A percentile compares a stretch with the other conserved stretches of the same genome.
phyloP scores from a whole-genome alignment of 352 stramenopile genomes.

The Globisporangium acanthophoron region DNA sequence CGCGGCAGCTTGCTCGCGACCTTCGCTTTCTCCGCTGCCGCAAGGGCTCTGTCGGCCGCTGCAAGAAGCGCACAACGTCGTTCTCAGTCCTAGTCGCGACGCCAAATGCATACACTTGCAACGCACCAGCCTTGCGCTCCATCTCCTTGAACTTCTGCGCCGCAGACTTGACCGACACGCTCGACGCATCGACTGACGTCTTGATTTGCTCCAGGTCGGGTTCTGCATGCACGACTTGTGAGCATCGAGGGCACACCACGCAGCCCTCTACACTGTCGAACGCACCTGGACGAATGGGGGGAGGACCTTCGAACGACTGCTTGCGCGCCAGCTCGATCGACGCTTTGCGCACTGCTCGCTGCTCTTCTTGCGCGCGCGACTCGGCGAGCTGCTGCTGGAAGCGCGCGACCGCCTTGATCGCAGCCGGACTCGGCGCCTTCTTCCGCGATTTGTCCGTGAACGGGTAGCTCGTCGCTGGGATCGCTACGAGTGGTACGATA shows the following conservation, averaged over 20 bases:
- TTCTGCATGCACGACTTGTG: conserved; percentile 15
- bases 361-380: conserved; percentile 24
- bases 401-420: conserved; percentile 39
- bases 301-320: conserved; percentile 11
- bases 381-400: conserved; percentile 56
- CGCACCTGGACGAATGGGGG: background rate
- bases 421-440: conserved; percentile 35
- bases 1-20: background rate
- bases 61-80: background rate
- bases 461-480: conserved; percentile 45
- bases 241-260: background rate
- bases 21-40: conserved; percentile 6
- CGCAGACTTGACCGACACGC: conserved; percentile 44
- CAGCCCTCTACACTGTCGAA: background rate
- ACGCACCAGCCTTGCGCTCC: conserved; percentile 51
- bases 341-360: conserved; percentile 24
- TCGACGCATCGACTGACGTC: conserved; percentile 39
- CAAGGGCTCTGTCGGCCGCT: conserved; percentile 4
- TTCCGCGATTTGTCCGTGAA: conserved; percentile 49
- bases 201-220: conserved; percentile 54
- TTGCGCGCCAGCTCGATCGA: conserved; percentile 29
- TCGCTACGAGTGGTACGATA: background rate
- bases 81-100: conserved; percentile 6
- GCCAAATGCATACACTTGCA: background rate
- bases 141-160: conserved; percentile 60